Evolutionary conservation across 352 stramenopile genomes (phyloP).

Genomic region (Phytophthora palmivora): DNA sequence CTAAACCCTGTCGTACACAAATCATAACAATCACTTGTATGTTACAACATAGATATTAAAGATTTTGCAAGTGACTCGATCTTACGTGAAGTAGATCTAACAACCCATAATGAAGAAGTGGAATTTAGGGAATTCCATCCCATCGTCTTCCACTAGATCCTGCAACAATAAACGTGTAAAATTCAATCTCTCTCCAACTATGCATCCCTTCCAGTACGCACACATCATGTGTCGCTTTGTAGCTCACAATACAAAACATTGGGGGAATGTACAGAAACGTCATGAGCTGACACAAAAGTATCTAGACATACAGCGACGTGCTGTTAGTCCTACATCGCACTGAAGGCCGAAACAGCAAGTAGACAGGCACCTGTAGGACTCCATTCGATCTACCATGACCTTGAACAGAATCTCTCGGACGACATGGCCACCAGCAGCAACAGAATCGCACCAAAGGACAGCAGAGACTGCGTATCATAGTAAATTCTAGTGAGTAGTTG

Average conservation of each 20-base stretch:
- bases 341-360: neutral
- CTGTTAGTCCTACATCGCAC: constrained; percentile 1
- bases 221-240: constrained; percentile 83
- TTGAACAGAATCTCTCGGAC: constrained; percentile 90
- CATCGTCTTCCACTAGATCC: constrained; percentile 87
- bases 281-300: constrained; percentile 89
- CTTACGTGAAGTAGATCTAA: constrained; percentile 83
- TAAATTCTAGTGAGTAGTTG: neutral
- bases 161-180: constrained; percentile 33
- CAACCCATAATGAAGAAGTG: constrained; percentile 90
- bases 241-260: constrained; percentile 88
- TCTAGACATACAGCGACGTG: constrained; percentile 35
- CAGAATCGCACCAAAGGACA: constrained; percentile 79
- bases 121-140: constrained; percentile 87
- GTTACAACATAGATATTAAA: neutral
- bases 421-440: constrained; percentile 80
- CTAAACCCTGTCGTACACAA: constrained; percentile 59
- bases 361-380: constrained; percentile 78
- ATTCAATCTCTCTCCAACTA: neutral
- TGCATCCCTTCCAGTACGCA: constrained; percentile 15
- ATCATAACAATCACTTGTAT: neutral
- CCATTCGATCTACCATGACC: constrained; percentile 90
- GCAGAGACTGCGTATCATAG: constrained; percentile 57
- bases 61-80: neutral
- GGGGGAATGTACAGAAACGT: constrained; percentile 90